phyloP scores from a whole-genome alignment of 805 yeast species.

The Candida hungchunana region DNA sequence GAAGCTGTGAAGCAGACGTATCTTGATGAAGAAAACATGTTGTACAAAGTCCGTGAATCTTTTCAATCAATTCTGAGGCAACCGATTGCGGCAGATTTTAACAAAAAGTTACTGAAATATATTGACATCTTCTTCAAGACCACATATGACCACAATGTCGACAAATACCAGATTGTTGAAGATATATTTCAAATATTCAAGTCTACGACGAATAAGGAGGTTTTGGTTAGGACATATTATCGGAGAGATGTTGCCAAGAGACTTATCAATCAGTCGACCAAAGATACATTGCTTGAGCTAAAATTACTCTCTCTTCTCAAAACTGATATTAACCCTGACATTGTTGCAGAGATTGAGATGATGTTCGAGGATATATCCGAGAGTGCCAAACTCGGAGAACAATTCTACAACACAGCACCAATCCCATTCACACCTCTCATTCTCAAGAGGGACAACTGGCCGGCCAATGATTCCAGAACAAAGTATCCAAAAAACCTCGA shows the following conservation, averaged over 20 bases:
- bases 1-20: constrained; percentile 8
- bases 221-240: constrained; percentile 16
- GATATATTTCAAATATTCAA: constrained; percentile 20
- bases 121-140: constrained; percentile 21
- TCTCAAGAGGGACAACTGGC: constrained; percentile 20
- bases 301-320: constrained; percentile 8
- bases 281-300: constrained; percentile 10
- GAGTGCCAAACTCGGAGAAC: constrained; percentile 1
- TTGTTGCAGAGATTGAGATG: constrained; percentile 8
- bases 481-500: constrained; percentile 12
- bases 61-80: constrained; percentile 16
- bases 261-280: constrained; percentile 12
- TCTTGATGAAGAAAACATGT: constrained; percentile 11
- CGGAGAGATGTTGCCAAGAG: constrained; percentile 22
- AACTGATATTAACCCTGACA: constrained; percentile 17
- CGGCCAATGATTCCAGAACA: constrained; percentile 8
- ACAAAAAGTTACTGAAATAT: constrained; percentile 13
- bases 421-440: constrained; percentile 21
- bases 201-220: constrained; percentile 21
- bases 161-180: constrained; percentile 3
- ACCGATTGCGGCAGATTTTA: constrained; percentile 7
- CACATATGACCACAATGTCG: neutral
- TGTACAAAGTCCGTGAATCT: constrained; percentile 20
- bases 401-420: neutral
- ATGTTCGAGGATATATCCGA: constrained; percentile 22